Evolutionary conservation across 352 stramenopile species (phyloP).

Genomic region (Globisporangium cederbergense): DNA sequence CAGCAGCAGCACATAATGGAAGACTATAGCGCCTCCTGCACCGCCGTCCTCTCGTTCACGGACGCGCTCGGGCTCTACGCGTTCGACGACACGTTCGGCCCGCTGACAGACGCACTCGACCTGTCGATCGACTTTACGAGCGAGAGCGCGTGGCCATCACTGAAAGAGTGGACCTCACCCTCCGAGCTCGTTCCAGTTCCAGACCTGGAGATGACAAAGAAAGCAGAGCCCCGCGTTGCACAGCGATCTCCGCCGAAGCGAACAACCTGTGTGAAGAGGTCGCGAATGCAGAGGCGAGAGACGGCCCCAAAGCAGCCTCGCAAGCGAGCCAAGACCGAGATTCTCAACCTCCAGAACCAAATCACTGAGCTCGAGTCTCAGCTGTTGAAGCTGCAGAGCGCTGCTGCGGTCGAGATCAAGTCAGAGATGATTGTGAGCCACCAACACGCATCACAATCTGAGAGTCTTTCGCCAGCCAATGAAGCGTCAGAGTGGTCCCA

Average conservation of each 20-base stretch:
- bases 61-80: neutral
- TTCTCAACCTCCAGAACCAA: neutral
- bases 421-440: neutral
- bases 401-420: neutral
- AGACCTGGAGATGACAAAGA: neutral
- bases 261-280: neutral
- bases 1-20: neutral
- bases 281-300: neutral
- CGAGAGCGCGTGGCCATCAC: neutral
- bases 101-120: no score
- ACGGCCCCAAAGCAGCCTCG: neutral
- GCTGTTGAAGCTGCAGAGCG: neutral
- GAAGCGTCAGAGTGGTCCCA: neutral
- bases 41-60: neutral
- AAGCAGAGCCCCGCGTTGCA: neutral
- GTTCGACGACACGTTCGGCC: no score
- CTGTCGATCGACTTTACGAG: no score
- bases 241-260: neutral
- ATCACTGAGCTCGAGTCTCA: neutral
- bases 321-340: slow-evolving; percentile 3
- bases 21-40: neutral
- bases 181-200: neutral
- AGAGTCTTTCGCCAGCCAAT: neutral
- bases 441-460: no score
- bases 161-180: neutral